Percentiles rank a stretch among this genome's conserved stretches.
phyloP scores from a whole-genome alignment of 2,329 filamentous ascomycete species.

The Tolypocladium tundrense region DNA sequence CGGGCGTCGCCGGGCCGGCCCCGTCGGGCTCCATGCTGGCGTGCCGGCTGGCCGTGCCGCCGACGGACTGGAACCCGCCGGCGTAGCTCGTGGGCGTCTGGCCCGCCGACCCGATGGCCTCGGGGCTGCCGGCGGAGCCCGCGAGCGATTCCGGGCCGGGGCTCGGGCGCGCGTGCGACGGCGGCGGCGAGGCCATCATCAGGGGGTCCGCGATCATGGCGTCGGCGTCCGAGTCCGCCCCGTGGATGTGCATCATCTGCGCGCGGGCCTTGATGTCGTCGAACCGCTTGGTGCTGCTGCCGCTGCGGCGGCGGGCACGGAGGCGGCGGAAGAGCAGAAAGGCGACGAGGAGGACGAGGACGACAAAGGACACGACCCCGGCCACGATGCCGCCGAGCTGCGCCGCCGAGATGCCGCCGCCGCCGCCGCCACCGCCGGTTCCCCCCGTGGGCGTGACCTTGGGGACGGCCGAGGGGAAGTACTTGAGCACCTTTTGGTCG shows the following conservation, averaged over 20 bases:
- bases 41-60: not conserved
- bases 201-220: slow-evolving; percentile 31
- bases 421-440: slow-evolving; percentile 11
- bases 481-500: slow-evolving; percentile 27
- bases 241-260: slow-evolving; percentile 20
- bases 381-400: slow-evolving; percentile 44
- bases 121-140: not conserved
- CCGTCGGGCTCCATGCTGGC: not conserved
- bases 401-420: slow-evolving; percentile 24
- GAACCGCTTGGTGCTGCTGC: not conserved
- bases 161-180: not conserved
- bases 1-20: not conserved
- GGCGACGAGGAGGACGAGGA: slow-evolving; percentile 34
- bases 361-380: slow-evolving; percentile 36
- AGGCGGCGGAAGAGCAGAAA: slow-evolving; percentile 41
- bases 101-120: not conserved
- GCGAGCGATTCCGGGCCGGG: not conserved
- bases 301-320: slow-evolving; percentile 17
- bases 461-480: slow-evolving; percentile 31
- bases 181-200: slow-evolving; percentile 18
- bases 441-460: slow-evolving; percentile 19
- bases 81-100: not conserved
- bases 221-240: slow-evolving; percentile 32
- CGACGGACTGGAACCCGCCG: not conserved
- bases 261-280: not conserved